Conservation (phyloP, 208 protist genomes). For the Acanthamoeba divionensis region DNA sequence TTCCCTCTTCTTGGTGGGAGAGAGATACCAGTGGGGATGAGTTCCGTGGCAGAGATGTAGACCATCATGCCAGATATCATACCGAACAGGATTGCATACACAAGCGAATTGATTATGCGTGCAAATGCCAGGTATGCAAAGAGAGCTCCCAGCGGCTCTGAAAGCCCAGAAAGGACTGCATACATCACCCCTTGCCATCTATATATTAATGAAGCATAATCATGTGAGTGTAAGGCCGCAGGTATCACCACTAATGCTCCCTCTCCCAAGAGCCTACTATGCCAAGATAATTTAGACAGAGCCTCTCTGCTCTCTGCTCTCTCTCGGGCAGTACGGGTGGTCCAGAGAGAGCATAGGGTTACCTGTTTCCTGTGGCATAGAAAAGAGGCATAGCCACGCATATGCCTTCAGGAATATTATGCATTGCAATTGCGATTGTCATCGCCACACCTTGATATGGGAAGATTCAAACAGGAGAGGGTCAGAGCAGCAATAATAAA, state of each 20-base stretch:
- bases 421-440: slow-evolving; percentile 61
- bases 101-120: neutral
- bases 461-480: neutral
- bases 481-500: neutral
- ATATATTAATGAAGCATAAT: neutral
- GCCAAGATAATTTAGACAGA: too few species aligned
- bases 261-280: too few species aligned
- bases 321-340: too few species aligned
- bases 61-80: slow-evolving; percentile 72
- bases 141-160: slow-evolving; percentile 58
- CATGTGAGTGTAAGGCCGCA: neutral
- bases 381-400: slow-evolving; percentile 66
- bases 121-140: slow-evolving; percentile 45
- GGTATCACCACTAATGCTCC: too few species aligned
- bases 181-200: slow-evolving; percentile 52
- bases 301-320: too few species aligned
- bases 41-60: slow-evolving; percentile 25
- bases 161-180: slow-evolving; percentile 52
- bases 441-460: slow-evolving; percentile 25
- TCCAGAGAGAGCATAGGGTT: neutral
- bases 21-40: neutral
- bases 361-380: slow-evolving; percentile 56
- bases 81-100: slow-evolving; percentile 67
- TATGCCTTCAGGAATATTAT: slow-evolving; percentile 74
- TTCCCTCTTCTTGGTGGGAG: neutral